These are phyloP conservation scores for Colletotrichum truncatum DNA, from an alignment of 2,329 filamentous ascomycete genomes.

Conservation along the genomic window DNA sequence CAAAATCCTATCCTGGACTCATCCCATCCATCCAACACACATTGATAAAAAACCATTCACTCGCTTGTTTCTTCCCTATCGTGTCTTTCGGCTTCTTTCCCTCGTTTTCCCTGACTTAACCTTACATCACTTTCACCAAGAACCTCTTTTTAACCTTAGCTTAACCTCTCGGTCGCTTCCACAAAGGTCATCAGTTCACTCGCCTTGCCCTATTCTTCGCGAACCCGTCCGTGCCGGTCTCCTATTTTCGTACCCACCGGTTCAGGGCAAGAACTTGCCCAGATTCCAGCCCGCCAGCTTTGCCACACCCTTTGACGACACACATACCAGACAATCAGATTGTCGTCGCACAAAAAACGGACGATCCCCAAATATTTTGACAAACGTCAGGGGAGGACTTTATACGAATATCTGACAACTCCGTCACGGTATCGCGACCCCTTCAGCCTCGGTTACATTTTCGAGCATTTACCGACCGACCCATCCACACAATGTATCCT, in stretches of 20 bases:
- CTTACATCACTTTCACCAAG: background rate
- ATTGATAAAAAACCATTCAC: constrained; percentile 21
- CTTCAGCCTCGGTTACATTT: background rate
- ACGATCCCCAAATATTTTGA: background rate
- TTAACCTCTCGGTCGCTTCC: constrained; percentile 10
- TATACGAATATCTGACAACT: background rate
- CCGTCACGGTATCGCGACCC: background rate
- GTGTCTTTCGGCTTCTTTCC: background rate
- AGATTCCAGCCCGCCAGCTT: constrained; percentile 20
- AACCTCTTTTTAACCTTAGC: background rate
- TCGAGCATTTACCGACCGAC: background rate
- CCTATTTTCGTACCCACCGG: constrained; percentile 21
- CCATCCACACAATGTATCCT: constrained; percentile 55
- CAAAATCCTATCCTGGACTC: background rate
- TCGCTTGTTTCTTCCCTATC: constrained; percentile 13
- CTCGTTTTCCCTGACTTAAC: background rate
- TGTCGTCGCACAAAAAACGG: background rate
- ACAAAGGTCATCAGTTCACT: background rate
- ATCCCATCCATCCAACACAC: background rate
- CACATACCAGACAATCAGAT: background rate
- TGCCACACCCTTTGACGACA: background rate
- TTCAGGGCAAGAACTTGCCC: constrained; percentile 13
- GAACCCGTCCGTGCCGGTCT: constrained; percentile 2
- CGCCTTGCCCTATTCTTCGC: background rate
- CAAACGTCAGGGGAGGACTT: background rate